Conservation (phyloP, 495 filamentous ascomycete species). For the Platismatia glauca region DNA sequence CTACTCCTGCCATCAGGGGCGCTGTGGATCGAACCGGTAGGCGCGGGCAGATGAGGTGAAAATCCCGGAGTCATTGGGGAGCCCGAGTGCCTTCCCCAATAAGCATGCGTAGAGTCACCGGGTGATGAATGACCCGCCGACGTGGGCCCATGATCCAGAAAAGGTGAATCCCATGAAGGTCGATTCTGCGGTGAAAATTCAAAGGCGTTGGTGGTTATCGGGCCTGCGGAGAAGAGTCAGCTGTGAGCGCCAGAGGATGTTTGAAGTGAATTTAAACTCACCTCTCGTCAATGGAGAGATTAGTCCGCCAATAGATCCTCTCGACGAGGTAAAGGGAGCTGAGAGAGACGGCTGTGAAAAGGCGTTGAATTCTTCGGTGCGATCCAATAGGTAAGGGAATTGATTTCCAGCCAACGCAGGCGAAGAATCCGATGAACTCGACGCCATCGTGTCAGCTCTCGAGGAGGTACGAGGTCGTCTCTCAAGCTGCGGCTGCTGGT, state of each 20-base stretch:
- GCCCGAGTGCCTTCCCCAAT: slow-evolving; percentile 23
- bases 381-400: slow-evolving; percentile 24
- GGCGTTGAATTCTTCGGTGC: slow-evolving; percentile 36
- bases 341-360: slow-evolving; percentile 36
- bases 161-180: slow-evolving; percentile 22
- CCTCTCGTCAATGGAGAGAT: slow-evolving; percentile 24
- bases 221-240: slow-evolving; percentile 8
- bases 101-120: slow-evolving; percentile 21
- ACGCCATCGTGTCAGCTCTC: slow-evolving; percentile 34
- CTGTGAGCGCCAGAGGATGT: neutral
- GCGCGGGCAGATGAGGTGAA: slow-evolving; percentile 20
- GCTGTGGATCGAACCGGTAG: slow-evolving; percentile 19
- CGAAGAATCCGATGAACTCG: slow-evolving; percentile 38
- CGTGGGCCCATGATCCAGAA: slow-evolving; percentile 20
- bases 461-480: slow-evolving; percentile 42
- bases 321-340: slow-evolving; percentile 10
- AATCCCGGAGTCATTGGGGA: slow-evolving; percentile 25
- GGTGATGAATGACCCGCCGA: slow-evolving; percentile 24
- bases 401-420: slow-evolving; percentile 30
- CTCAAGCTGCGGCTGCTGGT: slow-evolving; percentile 62
- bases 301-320: slow-evolving; percentile 14
- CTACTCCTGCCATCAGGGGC: slow-evolving; percentile 16
- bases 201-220: slow-evolving; percentile 17
- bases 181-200: slow-evolving; percentile 22
- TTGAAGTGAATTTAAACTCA: neutral